These are phyloP conservation scores for Cunninghamia lanceolata DNA, from an alignment of 75 land plant species.

Conservation along the genomic window DNA sequence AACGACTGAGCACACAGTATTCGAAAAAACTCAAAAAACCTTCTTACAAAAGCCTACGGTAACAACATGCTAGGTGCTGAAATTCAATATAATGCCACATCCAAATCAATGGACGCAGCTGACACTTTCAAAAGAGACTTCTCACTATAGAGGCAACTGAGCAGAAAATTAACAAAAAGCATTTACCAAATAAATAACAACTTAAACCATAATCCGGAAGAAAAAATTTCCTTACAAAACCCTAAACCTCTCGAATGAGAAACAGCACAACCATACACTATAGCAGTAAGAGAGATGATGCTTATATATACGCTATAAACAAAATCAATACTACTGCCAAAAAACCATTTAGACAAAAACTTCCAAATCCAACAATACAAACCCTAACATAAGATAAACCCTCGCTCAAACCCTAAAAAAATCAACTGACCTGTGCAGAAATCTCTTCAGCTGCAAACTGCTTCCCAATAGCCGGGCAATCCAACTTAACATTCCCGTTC, in stretches of 20 bases:
- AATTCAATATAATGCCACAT: no score
- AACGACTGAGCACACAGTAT: no score
- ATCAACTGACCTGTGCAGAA: constrained; percentile 51
- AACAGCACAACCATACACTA: not conserved
- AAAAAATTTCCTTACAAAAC: not conserved
- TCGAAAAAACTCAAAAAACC: not conserved
- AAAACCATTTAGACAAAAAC: not conserved
- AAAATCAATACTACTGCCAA: constrained; percentile 18
- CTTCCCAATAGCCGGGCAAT: constrained; percentile 86
- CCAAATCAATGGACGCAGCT: no score
- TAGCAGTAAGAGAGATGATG: not conserved
- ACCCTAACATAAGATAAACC: not conserved
- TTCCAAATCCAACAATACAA: not conserved
- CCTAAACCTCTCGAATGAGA: not conserved
- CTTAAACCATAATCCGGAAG: no score
- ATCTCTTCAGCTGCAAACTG: constrained; percentile 86
- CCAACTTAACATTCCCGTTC: constrained; percentile 85
- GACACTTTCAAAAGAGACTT: no score
- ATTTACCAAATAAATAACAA: no score
- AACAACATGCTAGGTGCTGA: no score
- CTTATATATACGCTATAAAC: constrained; percentile 34
- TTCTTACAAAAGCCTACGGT: not conserved
- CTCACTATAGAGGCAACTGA: no score
- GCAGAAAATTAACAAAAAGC: no score
- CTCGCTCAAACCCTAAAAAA: not conserved